Base-by-base conservation (phyloP, 1,284 basidiomycete genomes). In the Ganoderma boninense region DNA sequence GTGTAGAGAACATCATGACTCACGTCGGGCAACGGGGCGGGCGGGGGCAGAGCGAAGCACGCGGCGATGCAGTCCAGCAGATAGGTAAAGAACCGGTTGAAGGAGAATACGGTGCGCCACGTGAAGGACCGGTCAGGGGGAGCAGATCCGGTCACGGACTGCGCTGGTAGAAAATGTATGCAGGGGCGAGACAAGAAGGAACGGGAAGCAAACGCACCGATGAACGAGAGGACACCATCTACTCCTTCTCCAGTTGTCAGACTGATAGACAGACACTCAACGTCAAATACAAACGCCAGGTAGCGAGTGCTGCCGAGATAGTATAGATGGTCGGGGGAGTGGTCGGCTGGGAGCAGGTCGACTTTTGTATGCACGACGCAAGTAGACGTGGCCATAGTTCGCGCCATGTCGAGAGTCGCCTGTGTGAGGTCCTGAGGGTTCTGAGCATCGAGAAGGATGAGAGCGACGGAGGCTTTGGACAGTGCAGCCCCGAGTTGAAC, bases 281-380 rank as follows among this genome's bases (percentile, higher is more conserved):
- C n/a, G 11, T 69, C 64, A 16, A 56, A 57, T 14, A 20, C 44
- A 32, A 56, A 56, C 8, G 38, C 13, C 18, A 69, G 4, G 23
- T 35, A 18, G 11, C 59, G 40, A 16, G 20, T 40, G 10, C 20
- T 26, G 29, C 26, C 38, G 44, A 65, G 64, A 46, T 62, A 63
- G 4, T 29, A 14, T 35, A 62, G 32, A 13, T 62, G 64, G 18
- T 13, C 13, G 8, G 32, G 18, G 1, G 62, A 69, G 40, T 44
- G 46, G 43, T 69, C 61, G 32, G 32, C 11, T 10, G 68, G 64
- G 52, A 69, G 32, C n/a, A 66, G 35, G 52, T 69, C 68, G 8
- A 42, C 20, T 32, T 64, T 70, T 11, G 69, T 70, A 56, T 61
- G 60, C 10, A 70, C 40, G 26, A 70, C 13, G 14, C 42, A 64